These are phyloP conservation scores for Golovinomyces cichoracearum DNA, from an alignment of 2,329 filamentous ascomycete genomes.

Conservation along the genomic window DNA sequence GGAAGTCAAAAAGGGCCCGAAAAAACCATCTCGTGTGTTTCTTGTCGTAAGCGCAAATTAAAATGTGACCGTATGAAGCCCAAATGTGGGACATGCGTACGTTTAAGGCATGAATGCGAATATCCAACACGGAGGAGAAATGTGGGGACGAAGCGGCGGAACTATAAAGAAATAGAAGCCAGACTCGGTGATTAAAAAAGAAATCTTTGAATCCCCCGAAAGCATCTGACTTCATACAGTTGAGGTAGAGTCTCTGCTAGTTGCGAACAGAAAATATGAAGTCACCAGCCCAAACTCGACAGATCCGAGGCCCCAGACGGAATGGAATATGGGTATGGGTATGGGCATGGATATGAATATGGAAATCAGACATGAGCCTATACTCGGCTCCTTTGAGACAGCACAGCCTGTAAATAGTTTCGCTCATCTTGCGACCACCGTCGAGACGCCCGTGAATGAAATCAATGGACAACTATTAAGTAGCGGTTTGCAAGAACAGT, in stretches of 20 bases:
- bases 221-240: constrained; percentile 33
- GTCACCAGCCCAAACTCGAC: constrained; percentile 1
- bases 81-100: constrained; percentile 52
- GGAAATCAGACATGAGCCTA: constrained; percentile 6
- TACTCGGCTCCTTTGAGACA: constrained; percentile 8
- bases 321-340: constrained; percentile 10
- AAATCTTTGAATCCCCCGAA: background rate
- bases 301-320: constrained; percentile 2
- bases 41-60: constrained; percentile 62
- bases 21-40: constrained; percentile 52
- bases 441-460: constrained; percentile 18
- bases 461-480: constrained; percentile 40
- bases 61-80: constrained; percentile 65
- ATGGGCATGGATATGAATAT: constrained; percentile 11
- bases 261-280: constrained; percentile 17
- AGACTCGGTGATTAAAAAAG: constrained; percentile 38
- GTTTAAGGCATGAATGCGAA: constrained; percentile 49
- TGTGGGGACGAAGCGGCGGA: constrained; percentile 63
- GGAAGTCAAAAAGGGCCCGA: constrained; percentile 4
- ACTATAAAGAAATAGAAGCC: constrained; percentile 74
- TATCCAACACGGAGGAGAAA: constrained; percentile 80
- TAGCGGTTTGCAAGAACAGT: constrained; percentile 54
- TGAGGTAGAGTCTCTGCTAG: constrained; percentile 52
- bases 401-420: constrained; percentile 4
- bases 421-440: constrained; percentile 2